phyloP scores from a whole-genome alignment of 768 basidiomycete species.

The Podaxis pistillaris region DNA sequence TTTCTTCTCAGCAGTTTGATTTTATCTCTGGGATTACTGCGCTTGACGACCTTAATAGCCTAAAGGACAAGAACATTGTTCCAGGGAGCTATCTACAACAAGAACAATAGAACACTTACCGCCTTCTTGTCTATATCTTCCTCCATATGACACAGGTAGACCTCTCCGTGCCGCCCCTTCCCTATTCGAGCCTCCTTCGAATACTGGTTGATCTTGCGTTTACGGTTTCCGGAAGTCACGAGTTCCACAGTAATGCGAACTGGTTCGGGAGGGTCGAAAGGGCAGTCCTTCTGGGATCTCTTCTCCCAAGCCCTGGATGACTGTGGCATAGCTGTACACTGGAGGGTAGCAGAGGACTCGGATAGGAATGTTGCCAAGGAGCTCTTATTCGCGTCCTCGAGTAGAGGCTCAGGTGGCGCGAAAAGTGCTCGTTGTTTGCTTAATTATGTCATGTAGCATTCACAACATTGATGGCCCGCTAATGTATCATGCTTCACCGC shows the following conservation, averaged over 20 bases:
- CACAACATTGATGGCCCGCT: not conserved
- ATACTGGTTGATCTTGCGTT: constrained; percentile 69
- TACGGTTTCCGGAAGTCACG: constrained; percentile 28
- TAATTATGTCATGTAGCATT: constrained; percentile 6
- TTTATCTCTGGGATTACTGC: constrained; percentile 63
- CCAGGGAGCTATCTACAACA: not conserved
- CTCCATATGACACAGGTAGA: constrained; percentile 62
- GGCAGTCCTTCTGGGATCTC: constrained; percentile 16
- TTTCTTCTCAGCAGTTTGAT: constrained; percentile 51
- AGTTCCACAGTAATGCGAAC: constrained; percentile 44
- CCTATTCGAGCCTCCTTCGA: constrained; percentile 37
- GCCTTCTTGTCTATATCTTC: constrained; percentile 34
- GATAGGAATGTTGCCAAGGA: constrained; percentile 1
- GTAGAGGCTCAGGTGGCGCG: constrained; percentile 1
- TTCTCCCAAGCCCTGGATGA: constrained; percentile 5
- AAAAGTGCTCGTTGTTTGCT: constrained; percentile 5
- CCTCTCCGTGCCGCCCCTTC: constrained; percentile 53
- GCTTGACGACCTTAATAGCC: constrained; percentile 72
- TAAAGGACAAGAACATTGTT: constrained; percentile 22
- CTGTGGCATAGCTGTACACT: constrained; percentile 4
- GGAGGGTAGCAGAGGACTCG: not conserved
- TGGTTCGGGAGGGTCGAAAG: constrained; percentile 37
- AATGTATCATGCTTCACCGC: not conserved
- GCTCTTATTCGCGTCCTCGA: not conserved
- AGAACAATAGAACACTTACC: constrained; percentile 33